These are phyloP conservation scores for Apiotrichum porosum DNA, from an alignment of 1,284 basidiomycete species.

Conservation along the genomic window DNA sequence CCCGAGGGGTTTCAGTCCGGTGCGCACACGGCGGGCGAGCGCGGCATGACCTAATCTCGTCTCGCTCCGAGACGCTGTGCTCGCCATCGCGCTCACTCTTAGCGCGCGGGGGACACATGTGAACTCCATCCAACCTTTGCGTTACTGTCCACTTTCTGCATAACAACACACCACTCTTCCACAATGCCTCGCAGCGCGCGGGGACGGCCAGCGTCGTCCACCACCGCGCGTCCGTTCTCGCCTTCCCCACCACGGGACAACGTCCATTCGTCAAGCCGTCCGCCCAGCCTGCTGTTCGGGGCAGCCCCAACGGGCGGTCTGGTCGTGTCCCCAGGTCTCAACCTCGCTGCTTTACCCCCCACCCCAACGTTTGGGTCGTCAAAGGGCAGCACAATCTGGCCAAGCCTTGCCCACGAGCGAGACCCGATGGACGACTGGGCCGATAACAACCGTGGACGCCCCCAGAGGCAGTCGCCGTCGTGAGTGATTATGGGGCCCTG, in stretches of 20 bases:
- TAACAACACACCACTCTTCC: no score
- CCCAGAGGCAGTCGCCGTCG: not conserved
- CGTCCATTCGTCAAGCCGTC: slow-evolving; percentile 13
- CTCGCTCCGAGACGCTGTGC: no score
- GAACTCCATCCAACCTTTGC: no score
- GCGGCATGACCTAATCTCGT: no score
- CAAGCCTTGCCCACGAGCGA: not conserved
- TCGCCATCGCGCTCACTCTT: no score
- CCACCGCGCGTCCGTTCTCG: slow-evolving; percentile 19
- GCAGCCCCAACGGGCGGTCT: slow-evolving; percentile 7
- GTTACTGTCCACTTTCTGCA: no score
- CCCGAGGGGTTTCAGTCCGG: no score
- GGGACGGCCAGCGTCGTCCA: no score
- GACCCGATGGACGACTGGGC: not conserved
- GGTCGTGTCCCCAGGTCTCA: not conserved
- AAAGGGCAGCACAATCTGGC: no score
- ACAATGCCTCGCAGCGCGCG: no score
- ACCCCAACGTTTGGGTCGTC: not conserved
- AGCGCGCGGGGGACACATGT: no score
- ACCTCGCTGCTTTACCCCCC: not conserved
- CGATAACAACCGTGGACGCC: not conserved
- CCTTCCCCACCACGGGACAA: slow-evolving; percentile 20
- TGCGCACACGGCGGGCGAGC: no score
- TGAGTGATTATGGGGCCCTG: not conserved
- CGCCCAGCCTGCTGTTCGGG: slow-evolving; percentile 19